Percentiles rank a stretch among this genome's conserved stretches.
These are phyloP conservation scores for Larix kaempferi DNA, from an alignment of 75 land plant species.

Conservation along the genomic window DNA sequence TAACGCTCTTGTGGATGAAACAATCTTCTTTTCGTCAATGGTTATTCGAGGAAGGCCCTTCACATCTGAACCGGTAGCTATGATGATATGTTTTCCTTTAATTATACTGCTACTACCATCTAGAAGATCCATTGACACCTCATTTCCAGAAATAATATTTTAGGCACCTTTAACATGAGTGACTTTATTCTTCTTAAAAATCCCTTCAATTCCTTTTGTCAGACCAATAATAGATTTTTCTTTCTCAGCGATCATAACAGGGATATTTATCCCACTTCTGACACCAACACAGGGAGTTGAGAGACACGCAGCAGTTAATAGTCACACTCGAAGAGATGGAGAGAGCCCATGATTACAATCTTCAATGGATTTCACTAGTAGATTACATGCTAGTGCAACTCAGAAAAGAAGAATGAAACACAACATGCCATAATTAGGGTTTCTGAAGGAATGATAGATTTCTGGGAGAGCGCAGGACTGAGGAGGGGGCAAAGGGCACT, in stretches of 20 bases:
- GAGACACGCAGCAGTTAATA: too few species aligned
- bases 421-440: too few species aligned
- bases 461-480: too few species aligned
- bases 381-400: too few species aligned
- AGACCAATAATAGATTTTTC: slow-evolving; percentile 82
- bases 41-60: slow-evolving; percentile 80
- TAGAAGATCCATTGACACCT: slow-evolving; percentile 52
- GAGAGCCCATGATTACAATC: too few species aligned
- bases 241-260: slow-evolving; percentile 93
- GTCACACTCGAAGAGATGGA: too few species aligned
- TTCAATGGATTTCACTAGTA: too few species aligned
- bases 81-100: slow-evolving; percentile 82
- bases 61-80: slow-evolving; percentile 95
- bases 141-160: slow-evolving; percentile 55
- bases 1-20: slow-evolving; percentile 94
- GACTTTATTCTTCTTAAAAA: slow-evolving; percentile 96
- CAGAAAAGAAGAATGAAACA: too few species aligned
- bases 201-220: slow-evolving; percentile 87
- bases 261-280: too few species aligned
- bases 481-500: too few species aligned
- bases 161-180: slow-evolving; percentile 88
- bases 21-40: slow-evolving; percentile 91
- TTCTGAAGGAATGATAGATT: too few species aligned
- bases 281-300: too few species aligned
- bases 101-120: slow-evolving; percentile 68